Conservation (phyloP, 768 basidiomycete genomes). For the Phylloporus sp. region DNA sequence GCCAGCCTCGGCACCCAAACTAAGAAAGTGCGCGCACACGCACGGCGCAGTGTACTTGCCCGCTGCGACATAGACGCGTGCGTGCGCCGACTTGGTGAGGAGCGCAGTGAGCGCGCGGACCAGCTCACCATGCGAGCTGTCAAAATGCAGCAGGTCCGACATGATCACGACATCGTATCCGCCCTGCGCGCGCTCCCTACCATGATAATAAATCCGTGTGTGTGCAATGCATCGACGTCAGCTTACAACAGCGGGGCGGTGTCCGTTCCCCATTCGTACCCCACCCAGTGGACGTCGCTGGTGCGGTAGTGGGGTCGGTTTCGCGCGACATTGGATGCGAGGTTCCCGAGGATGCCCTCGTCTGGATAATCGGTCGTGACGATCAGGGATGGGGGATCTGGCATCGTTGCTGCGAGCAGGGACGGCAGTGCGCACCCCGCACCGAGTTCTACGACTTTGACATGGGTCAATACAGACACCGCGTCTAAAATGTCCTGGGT, state of each 20-base stretch:
- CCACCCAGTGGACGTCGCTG: slow-evolving; percentile 43
- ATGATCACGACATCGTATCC: slow-evolving; percentile 60
- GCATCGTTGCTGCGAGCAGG: slow-evolving; percentile 47
- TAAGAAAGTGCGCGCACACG: slow-evolving; percentile 54
- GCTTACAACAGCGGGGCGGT: slow-evolving; percentile 45
- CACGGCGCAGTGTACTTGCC: slow-evolving; percentile 56
- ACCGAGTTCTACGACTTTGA: slow-evolving; percentile 65
- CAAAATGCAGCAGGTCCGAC: slow-evolving; percentile 72
- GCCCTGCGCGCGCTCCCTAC: slow-evolving; percentile 15
- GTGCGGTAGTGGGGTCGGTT: slow-evolving; percentile 39
- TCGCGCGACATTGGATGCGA: slow-evolving; percentile 49
- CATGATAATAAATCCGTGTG: not conserved
- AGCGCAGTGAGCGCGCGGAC: slow-evolving; percentile 48
- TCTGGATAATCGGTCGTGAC: slow-evolving; percentile 72
- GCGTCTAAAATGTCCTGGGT: not conserved
- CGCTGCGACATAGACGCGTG: slow-evolving; percentile 56
- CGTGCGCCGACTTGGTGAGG: slow-evolving; percentile 38
- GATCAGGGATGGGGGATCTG: slow-evolving; percentile 46
- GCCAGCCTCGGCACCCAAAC: slow-evolving; percentile 36
- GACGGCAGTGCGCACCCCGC: slow-evolving; percentile 68
- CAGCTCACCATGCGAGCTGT: slow-evolving; percentile 54
- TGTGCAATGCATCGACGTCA: not conserved
- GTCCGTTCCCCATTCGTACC: slow-evolving; percentile 67
- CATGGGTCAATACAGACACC: not conserved
- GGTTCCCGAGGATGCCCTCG: slow-evolving; percentile 52